Evolutionary conservation across 306 rosid species (phyloP).

Genomic region (Canavalia gladiata): DNA sequence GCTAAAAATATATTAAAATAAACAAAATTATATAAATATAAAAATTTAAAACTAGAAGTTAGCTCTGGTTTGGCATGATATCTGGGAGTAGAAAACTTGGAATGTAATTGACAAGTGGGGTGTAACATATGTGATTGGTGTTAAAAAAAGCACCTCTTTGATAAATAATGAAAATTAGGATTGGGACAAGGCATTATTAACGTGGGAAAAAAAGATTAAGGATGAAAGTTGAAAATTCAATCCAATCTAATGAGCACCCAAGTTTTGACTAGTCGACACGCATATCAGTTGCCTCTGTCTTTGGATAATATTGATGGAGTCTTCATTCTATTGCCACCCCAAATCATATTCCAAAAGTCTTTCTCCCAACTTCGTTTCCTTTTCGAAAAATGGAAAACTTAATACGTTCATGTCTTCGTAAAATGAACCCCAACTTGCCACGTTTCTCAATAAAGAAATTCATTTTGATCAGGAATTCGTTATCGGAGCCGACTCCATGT

Average conservation of each 20-base stretch:
- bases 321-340: constrained; percentile 38
- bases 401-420: background rate
- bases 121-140: background rate
- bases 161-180: background rate
- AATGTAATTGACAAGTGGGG: background rate
- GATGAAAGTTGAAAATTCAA: background rate
- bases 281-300: background rate
- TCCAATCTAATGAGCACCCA: background rate
- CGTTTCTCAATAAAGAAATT: background rate
- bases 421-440: constrained; percentile 32
- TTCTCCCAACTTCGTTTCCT: constrained; percentile 7
- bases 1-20: too few relatives aligned
- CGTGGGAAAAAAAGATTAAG: background rate
- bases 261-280: constrained; percentile 37
- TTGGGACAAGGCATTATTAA: background rate
- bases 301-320: background rate
- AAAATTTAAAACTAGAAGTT: too few relatives aligned
- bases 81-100: background rate
- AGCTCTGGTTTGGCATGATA: background rate
- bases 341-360: constrained; percentile 3
- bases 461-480: background rate
- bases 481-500: background rate
- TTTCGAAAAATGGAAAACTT: background rate
- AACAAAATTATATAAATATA: too few relatives aligned
- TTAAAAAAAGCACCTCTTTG: background rate